phyloP scores from a whole-genome alignment of 345 rosid species.

The Chamaenerion angustifolium region DNA sequence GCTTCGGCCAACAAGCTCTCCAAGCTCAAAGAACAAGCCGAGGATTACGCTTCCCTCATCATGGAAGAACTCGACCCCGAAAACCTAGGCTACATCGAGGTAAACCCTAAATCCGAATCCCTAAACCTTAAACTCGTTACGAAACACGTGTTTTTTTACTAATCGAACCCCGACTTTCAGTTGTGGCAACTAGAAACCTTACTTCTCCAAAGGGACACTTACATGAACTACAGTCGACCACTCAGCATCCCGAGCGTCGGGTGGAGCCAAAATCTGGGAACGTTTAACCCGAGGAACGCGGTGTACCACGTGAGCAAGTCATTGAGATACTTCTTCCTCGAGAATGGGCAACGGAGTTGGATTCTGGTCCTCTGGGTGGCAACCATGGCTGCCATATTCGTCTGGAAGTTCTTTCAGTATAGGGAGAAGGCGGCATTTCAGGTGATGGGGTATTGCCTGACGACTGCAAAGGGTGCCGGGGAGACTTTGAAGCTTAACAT shows the following conservation, averaged over 20 bases:
- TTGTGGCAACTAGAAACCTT: constrained; percentile 93
- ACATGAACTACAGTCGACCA: constrained; percentile 86
- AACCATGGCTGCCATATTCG: constrained; percentile 52
- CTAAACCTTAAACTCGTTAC: neutral
- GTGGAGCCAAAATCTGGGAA: constrained; percentile 46
- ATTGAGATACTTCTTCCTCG: constrained; percentile 40
- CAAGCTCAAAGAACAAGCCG: constrained; percentile 87
- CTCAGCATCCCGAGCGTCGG: constrained; percentile 63
- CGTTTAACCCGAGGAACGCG: constrained; percentile 26
- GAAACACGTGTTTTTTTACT: neutral
- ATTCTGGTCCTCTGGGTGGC: constrained; percentile 51
- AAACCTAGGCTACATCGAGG: constrained; percentile 90
- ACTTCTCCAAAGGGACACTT: constrained; percentile 68
- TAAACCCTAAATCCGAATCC: constrained; percentile 5
- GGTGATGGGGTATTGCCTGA: constrained; percentile 76
- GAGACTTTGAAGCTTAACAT: constrained; percentile 95
- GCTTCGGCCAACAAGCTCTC: constrained; percentile 90
- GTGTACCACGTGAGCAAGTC: constrained; percentile 19
- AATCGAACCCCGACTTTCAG: constrained; percentile 17
- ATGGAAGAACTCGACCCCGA: constrained; percentile 99
- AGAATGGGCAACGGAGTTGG: constrained; percentile 85
- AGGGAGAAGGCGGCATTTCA: constrained; percentile 57
- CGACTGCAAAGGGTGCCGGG: constrained; percentile 88
- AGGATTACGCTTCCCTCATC: constrained; percentile 75
- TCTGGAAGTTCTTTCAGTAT: constrained; percentile 81